These are phyloP conservation scores for Colletotrichum noveboracense DNA, from an alignment of 2,329 filamentous ascomycete genomes.

Conservation along the genomic window DNA sequence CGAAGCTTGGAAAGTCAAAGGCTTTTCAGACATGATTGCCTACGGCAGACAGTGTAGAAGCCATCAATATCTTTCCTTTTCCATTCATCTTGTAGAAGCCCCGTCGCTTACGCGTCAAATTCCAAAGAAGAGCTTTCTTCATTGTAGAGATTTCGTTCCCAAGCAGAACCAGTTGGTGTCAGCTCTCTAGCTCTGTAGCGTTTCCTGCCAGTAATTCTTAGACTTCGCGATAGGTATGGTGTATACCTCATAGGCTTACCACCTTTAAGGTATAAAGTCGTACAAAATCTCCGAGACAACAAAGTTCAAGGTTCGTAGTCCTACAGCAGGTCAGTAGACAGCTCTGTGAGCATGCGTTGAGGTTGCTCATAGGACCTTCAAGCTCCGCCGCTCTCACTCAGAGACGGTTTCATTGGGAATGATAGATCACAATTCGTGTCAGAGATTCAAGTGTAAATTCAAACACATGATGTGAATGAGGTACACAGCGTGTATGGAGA, in stretches of 20 bases:
- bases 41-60: rapidly evolving
- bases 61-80: not conserved
- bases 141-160: not conserved
- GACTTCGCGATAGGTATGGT: no score
- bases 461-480: not conserved
- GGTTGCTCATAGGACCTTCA: not conserved
- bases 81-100: not conserved
- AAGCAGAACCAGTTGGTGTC: not conserved
- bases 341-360: not conserved
- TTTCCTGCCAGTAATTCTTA: no score
- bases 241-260: no score
- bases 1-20: not conserved
- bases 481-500: rapidly evolving
- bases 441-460: not conserved
- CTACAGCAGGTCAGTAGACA: not conserved
- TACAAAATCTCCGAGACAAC: not conserved
- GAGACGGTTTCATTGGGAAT: not conserved
- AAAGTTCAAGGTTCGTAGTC: rapidly evolving
- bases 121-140: not conserved
- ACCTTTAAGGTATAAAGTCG: not conserved
- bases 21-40: not conserved
- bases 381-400: not conserved
- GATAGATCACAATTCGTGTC: not conserved
- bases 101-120: not conserved
- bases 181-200: no score